These are phyloP conservation scores for Pyronema omphalodes DNA, from an alignment of 495 filamentous ascomycete species.

Conservation along the genomic window DNA sequence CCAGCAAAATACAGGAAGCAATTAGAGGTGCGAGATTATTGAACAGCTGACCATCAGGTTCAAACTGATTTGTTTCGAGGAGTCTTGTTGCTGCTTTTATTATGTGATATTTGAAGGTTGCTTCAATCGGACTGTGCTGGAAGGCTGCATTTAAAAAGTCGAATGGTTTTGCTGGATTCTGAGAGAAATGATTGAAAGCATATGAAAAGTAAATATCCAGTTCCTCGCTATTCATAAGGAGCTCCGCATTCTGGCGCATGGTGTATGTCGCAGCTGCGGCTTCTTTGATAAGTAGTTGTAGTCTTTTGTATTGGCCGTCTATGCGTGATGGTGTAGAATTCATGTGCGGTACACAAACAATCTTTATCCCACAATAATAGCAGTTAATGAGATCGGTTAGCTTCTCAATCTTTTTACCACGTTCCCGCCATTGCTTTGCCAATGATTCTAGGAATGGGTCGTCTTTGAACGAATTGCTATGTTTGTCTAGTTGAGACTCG, in stretches of 20 bases:
- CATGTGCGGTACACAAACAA: constrained; percentile 15
- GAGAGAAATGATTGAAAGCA: constrained; percentile 27
- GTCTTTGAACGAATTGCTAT: constrained; percentile 10
- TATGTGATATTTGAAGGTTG: constrained; percentile 26
- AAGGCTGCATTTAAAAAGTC: constrained; percentile 28
- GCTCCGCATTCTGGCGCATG: background rate
- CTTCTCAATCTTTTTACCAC: constrained; percentile 5
- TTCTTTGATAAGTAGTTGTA: background rate
- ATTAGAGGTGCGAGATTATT: constrained; percentile 20
- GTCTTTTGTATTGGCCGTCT: background rate
- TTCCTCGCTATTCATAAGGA: constrained; percentile 25
- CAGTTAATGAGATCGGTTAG: constrained; percentile 17
- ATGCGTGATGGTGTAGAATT: constrained; percentile 1
- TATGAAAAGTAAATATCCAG: constrained; percentile 24
- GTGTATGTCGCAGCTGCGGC: background rate
- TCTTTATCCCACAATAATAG: constrained; percentile 18
- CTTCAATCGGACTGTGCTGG: constrained; percentile 25
- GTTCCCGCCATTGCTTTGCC: constrained; percentile 1
- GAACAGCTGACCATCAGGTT: constrained; percentile 12
- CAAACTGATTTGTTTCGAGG: background rate
- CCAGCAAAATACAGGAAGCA: constrained; percentile 25
- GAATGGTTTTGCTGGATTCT: constrained; percentile 25
- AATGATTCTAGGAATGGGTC: constrained; percentile 2
- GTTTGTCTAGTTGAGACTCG: constrained; percentile 11
- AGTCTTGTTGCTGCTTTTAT: constrained; percentile 20